Percentiles rank a stretch among this genome's conserved stretches.
Evolutionary conservation across 208 protist species (phyloP).

Genomic region (Acanthamoeba divionensis): DNA sequence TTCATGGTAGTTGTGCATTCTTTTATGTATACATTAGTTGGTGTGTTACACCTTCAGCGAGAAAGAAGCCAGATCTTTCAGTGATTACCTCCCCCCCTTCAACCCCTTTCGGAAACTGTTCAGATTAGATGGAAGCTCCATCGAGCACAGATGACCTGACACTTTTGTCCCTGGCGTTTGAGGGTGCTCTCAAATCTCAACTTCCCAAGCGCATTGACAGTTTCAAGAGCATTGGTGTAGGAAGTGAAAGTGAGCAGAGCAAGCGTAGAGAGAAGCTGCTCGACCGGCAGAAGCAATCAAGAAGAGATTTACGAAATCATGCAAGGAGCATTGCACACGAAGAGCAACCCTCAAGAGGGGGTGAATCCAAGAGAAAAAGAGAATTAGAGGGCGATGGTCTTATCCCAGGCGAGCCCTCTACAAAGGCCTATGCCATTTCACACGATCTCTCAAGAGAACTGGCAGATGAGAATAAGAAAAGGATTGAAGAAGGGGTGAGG

Average conservation of each 20-base stretch:
- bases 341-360: neutral
- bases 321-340: conserved; percentile 21
- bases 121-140: too few species aligned
- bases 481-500: neutral
- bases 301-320: neutral
- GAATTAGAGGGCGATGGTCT: neutral
- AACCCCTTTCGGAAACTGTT: too few species aligned
- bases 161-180: too few species aligned
- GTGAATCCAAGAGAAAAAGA: neutral
- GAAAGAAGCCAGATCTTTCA: too few species aligned
- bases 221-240: too few species aligned
- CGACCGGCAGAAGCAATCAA: neutral
- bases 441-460: neutral
- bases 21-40: too few species aligned
- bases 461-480: neutral
- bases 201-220: too few species aligned
- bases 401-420: neutral
- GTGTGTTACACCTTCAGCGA: too few species aligned
- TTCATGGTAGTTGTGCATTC: too few species aligned
- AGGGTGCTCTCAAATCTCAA: too few species aligned
- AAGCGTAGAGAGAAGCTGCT: neutral
- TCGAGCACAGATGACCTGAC: too few species aligned
- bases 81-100: too few species aligned
- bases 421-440: neutral
- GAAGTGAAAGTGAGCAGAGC: conserved; percentile 2